These are phyloP conservation scores for Microthlaspi erraticum DNA, from an alignment of 345 rosid species.

Conservation along the genomic window DNA sequence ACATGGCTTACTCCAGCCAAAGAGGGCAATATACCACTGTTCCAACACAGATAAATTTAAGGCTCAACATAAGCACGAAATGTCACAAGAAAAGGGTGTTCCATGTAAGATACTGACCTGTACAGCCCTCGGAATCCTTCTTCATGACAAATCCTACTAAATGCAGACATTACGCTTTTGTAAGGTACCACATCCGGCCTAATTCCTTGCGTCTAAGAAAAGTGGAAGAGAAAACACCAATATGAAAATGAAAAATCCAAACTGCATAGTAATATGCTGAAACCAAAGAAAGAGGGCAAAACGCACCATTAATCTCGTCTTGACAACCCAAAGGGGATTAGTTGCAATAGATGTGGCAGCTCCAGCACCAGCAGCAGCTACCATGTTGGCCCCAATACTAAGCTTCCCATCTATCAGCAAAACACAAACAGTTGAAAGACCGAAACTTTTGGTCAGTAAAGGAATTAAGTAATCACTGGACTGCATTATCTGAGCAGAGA, in stretches of 20 bases:
- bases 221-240: slow-evolving; percentile 9
- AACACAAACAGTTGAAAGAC: background rate
- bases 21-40: slow-evolving; percentile 94
- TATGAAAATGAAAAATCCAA: background rate
- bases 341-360: slow-evolving; percentile 86
- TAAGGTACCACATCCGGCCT: slow-evolving; percentile 81
- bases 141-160: slow-evolving; percentile 74
- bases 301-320: slow-evolving; percentile 93
- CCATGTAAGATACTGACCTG: slow-evolving; percentile 59
- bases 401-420: slow-evolving; percentile 60
- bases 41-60: slow-evolving; percentile 39
- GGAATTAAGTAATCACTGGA: background rate
- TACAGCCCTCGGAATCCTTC: slow-evolving; percentile 93
- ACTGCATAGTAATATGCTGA: background rate
- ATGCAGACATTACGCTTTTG: slow-evolving; percentile 72
- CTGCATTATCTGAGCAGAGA: background rate
- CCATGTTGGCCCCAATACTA: slow-evolving; percentile 71
- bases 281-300: slow-evolving; percentile 18
- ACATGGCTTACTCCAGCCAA: slow-evolving; percentile 94
- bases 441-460: slow-evolving; percentile 7
- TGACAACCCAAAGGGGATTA: slow-evolving; percentile 98
- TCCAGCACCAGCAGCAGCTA: slow-evolving; percentile 97
- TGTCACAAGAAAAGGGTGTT: slow-evolving; percentile 11
- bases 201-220: slow-evolving; percentile 68
- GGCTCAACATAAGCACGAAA: background rate